These are phyloP conservation scores for Picea sitchensis DNA, from an alignment of 75 land plant species.

Conservation along the genomic window DNA sequence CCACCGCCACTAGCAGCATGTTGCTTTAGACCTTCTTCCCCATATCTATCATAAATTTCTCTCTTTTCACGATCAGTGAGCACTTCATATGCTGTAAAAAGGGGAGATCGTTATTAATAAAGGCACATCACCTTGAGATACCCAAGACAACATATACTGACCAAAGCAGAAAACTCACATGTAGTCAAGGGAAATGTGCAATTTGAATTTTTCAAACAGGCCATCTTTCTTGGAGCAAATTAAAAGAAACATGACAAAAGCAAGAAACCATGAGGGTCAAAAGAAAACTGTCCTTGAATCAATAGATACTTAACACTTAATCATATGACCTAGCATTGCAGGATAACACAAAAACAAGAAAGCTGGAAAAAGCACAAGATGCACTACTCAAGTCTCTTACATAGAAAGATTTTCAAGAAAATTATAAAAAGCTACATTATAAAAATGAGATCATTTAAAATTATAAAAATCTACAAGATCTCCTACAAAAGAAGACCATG, in stretches of 20 bases:
- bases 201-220: not conserved
- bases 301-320: not conserved
- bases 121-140: not conserved
- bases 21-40: slow-evolving; percentile 90
- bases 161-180: not conserved
- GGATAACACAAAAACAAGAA: not conserved
- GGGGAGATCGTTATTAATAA: not conserved
- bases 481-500: not conserved
- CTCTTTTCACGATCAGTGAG: slow-evolving; percentile 80
- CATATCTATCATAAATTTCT: slow-evolving; percentile 74
- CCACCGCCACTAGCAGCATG: slow-evolving; percentile 62
- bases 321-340: not conserved
- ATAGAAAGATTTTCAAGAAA: not conserved
- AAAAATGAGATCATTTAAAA: not conserved
- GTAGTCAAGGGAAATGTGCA: not conserved
- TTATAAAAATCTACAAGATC: not conserved
- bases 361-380: not conserved
- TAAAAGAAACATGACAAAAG: not conserved
- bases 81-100: slow-evolving; percentile 76
- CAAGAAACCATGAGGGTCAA: not conserved
- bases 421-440: no score
- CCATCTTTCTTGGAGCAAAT: not conserved
- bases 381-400: not conserved
- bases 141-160: not conserved
- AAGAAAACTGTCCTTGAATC: not conserved